Evolutionary conservation across 768 basidiomycete species (phyloP).

Genomic region (Russula lepida): DNA sequence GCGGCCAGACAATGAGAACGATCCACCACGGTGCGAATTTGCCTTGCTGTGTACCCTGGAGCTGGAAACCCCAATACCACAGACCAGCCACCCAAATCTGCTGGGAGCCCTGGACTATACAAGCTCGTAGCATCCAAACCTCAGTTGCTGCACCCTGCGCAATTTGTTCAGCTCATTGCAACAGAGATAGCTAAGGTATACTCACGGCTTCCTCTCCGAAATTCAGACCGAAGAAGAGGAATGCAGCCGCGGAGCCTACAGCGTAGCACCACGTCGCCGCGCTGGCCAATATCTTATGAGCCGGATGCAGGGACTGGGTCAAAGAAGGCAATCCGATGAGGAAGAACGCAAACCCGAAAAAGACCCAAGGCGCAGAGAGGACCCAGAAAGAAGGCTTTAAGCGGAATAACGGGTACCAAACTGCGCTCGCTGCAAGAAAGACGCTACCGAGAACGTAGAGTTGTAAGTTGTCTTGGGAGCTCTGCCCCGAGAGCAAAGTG

Average conservation of each 20-base stretch:
- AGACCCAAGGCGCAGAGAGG: constrained; percentile 80
- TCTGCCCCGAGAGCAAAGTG: constrained; percentile 79
- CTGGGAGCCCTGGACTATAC: constrained; percentile 89
- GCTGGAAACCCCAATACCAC: constrained; percentile 90
- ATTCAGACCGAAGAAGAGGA: constrained; percentile 90
- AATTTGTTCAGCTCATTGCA: constrained; percentile 8
- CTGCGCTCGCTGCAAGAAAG: constrained; percentile 75
- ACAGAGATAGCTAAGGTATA: not conserved
- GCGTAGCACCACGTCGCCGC: constrained; percentile 89
- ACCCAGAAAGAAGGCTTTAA: constrained; percentile 83
- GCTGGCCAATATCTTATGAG: constrained; percentile 62
- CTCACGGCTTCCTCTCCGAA: constrained; percentile 92
- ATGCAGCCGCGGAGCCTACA: constrained; percentile 85
- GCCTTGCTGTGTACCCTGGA: constrained; percentile 47
- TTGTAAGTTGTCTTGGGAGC: constrained; percentile 71
- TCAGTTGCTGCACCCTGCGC: constrained; percentile 84
- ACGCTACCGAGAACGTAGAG: constrained; percentile 87
- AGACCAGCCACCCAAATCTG: constrained; percentile 93
- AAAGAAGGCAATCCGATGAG: constrained; percentile 84
- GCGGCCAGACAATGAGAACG: constrained; percentile 70
- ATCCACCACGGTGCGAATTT: constrained; percentile 79
- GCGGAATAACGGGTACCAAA: constrained; percentile 89
- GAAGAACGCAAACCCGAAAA: constrained; percentile 88
- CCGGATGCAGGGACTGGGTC: constrained; percentile 43
- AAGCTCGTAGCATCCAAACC: constrained; percentile 86